Evolutionary conservation across 352 stramenopile species (phyloP), one percentile per base, ranked within the genome.

Genomic region (Aphanomyces stellatus): DNA sequence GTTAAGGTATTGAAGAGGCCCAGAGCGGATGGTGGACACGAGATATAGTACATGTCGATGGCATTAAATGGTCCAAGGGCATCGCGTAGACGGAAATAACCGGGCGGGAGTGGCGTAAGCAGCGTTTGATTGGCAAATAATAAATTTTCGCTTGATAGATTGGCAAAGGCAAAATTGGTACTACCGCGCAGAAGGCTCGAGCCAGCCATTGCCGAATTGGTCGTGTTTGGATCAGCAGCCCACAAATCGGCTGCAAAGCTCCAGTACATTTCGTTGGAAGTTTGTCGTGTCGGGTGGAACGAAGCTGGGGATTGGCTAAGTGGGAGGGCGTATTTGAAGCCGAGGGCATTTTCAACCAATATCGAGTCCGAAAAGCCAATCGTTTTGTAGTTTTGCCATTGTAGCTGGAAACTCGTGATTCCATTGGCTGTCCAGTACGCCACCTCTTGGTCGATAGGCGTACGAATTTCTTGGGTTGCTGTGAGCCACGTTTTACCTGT

Each of bases 331-430:
- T 63, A 63, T 10, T 22, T 8, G 10, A 51, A 22, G 8, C 55
- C 55, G 6, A 48, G 15, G 22, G 55, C 55, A 1, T 19, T 63
- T 25, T 4, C 22, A 31, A 63, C 33, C 8, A 51, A 10, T 6
- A 63, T 10, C 2, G 55, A 22, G 55, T 63, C 55, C 7, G 17
- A 6, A 19, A 63, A 49, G 1, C 30, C 55, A 11, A 48, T 19
- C 17, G 55, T 34, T 49, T 63, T 63, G 41, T 49, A 63, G 55
- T 63, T 63, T 63, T 63, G 55, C 55, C 55, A 63, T 25, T 63
- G 55, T 10, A 63, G 41, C 5, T 24, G 22, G 22, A 63, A 63
- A 19, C n/a, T n/a, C 2, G 34, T 17, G 24, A 63, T 63, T 13
- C 55, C 55, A 28, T 63, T 24, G 19, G n/a, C 55, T 22, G 22